These are phyloP conservation scores for Didymella pinodella DNA, from an alignment of 2,329 filamentous ascomycete genomes.

Conservation along the genomic window DNA sequence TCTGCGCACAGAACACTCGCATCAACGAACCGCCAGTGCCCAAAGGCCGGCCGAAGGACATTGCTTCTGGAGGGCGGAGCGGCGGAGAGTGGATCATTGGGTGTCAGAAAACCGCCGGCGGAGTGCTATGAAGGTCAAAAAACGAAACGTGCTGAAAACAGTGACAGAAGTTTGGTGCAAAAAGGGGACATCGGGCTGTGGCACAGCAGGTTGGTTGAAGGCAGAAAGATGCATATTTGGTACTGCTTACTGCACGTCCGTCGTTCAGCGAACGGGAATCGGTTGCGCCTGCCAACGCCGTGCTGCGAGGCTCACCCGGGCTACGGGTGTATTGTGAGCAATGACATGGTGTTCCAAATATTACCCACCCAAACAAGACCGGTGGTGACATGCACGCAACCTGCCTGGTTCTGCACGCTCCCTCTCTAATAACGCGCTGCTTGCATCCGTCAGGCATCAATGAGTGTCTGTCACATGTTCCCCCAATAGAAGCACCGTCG, in stretches of 20 bases:
- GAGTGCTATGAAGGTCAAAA: conserved; percentile 17
- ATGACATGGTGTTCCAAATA: conserved; percentile 26
- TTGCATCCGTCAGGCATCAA: conserved; percentile 28
- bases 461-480: conserved; percentile 1
- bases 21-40: conserved; percentile 36
- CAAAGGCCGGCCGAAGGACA: conserved; percentile 28
- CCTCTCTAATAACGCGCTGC: conserved; percentile 19
- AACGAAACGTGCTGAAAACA: conserved; percentile 30
- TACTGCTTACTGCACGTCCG: conserved; percentile 30
- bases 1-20: conserved; percentile 18
- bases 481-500: conserved; percentile 1
- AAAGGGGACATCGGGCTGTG: conserved; percentile 3
- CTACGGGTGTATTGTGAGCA: conserved; percentile 34
- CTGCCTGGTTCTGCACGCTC: conserved; percentile 12
- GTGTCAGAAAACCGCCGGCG: conserved; percentile 15
- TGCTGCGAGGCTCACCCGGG: conserved; percentile 23
- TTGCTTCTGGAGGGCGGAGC: conserved; percentile 21
- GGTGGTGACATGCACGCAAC: conserved; percentile 16
- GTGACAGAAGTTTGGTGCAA: conserved; percentile 14
- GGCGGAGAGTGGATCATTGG: conserved; percentile 14
- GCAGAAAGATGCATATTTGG: conserved; percentile 27
- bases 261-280: conserved; percentile 16
- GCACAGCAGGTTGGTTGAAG: conserved; percentile 14
- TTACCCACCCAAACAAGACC: conserved; percentile 25
- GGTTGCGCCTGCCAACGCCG: background rate